These are phyloP conservation scores for Rhizophagus prolifer DNA, from an alignment of 192 early-diverging fungal genomes.

Conservation along the genomic window DNA sequence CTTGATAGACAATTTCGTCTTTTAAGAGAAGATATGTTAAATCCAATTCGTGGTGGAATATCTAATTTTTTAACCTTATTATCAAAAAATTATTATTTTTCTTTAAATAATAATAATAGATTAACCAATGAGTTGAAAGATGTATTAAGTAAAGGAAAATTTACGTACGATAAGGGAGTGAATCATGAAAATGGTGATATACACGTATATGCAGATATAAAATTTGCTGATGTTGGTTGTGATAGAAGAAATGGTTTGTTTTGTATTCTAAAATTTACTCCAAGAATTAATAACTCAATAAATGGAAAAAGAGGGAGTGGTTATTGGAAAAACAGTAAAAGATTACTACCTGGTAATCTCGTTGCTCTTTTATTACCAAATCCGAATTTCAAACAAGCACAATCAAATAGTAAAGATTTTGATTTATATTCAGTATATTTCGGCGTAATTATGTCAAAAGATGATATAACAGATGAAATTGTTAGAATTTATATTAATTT, in stretches of 20 bases:
- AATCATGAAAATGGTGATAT: conserved; percentile 25
- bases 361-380: conserved; percentile 40
- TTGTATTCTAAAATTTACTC: conserved; percentile 32
- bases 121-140: background rate
- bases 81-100: background rate
- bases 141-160: background rate
- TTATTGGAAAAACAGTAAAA: conserved; percentile 48
- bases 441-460: conserved; percentile 38
- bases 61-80: conserved; percentile 38
- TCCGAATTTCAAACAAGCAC: background rate
- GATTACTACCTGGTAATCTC: conserved; percentile 45
- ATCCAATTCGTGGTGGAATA: conserved; percentile 44
- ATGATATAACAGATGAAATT: conserved; percentile 1
- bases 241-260: conserved; percentile 29
- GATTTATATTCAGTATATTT: conserved; percentile 6
- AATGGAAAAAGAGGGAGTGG: conserved; percentile 29
- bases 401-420: background rate
- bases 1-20: conserved; percentile 62
- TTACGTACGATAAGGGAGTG: too few relatives aligned
- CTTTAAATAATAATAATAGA: conserved; percentile 17
- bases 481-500: conserved; percentile 36
- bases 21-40: conserved; percentile 58
- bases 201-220: conserved; percentile 41
- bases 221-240: conserved; percentile 33
- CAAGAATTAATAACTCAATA: background rate